Evolutionary conservation across 176 grass and related monocot genomes (phyloP), one percentile per base, ranked within the genome.

Genomic region (Aechmea fasciata): DNA sequence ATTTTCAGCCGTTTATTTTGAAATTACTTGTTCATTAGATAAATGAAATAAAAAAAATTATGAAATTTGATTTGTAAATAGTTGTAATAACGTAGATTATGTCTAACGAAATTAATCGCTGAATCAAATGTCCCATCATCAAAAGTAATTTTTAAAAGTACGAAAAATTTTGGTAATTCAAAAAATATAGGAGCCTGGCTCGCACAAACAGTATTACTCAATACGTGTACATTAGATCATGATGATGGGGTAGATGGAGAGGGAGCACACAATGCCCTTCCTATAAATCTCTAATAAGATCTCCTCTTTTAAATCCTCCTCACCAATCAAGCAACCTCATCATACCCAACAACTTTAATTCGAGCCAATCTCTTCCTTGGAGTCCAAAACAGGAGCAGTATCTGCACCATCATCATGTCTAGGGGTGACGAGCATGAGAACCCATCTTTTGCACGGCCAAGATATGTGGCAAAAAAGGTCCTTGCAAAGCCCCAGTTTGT

Each of bases 401-500:
- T 41, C 33, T 41, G 33, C 33, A 41, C 33, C 3, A 41, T 41
- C 3, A 41, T 41, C 54, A 59, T 59, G 54, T 59, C 54, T 1
- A 59, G 4, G 10, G 54, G 1, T 15, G 54, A 17, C 20, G 54
- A 19, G 7, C 54, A 59, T 59, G 54, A 19, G 54, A 59, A 1
- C n/a, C 15, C 14, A 59, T 17, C 68, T 20, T 83, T 91, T 8
- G 63, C 80, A 71, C 83, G 75, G 6, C 92, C 92, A 0, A 82
- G 85, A 71, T 5, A n/a, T 57, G 92, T 96, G 47, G 78, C 72
- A 2, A 88, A 88, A 81, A 88, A 84, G 78, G 7, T 96, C 29
- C 72, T 88, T 17, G 80, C 88, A 18, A 78, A 84, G 80, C 72
- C 88, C 23, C 88, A 96, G 73, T 48, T 77, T 47, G 92, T 91